Evolutionary conservation across 257 asterid genomes (phyloP), one percentile per base, ranked within the genome.

Genomic region (Solanum bulbocastanum): DNA sequence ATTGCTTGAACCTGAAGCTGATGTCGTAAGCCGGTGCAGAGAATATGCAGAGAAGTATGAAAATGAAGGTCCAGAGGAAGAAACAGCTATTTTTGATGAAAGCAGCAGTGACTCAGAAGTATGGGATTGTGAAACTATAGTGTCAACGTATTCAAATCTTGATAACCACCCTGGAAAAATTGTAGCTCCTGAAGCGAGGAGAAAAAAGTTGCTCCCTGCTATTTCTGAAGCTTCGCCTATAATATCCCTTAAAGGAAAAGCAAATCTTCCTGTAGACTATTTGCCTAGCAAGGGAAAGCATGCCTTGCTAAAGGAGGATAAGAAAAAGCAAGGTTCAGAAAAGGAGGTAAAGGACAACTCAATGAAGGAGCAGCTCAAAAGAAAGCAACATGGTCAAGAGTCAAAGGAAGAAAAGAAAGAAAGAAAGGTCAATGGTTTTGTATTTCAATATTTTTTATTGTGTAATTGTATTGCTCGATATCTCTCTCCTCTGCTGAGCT

Each of bases 361-460:
- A 89, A 90, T 42, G 89, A 87, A 42, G 22, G 99, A 93, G 78
- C 87, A 86, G 56, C 92, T 25, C 30, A 91, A 88, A 89, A 92
- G 90, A 91, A 96, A 96, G 91, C 94, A 90, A 56, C 95, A 92
- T 14, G 89, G 93, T 75, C 93, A 90, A 89, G 99, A 97, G 93
- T 73, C 99, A 3, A 97, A 94, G 93, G 99, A 97, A 92, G 99
- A 97, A 89, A 97, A 96, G 97, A 97, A 95, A 90, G 98, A 94
- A 90, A 90, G 98, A 84, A 97, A 96, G 99, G 99, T 96, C 20
- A 83, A 60, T 86, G 16, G 22, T 33, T 88, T 33, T 88, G 42
- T 83, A 79, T 79, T 44, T 46, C 65, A 44, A 73, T 37, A 16
- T 35, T 49, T 10, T 35, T 30, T 78, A 9, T 44, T 44, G 62